These are phyloP conservation scores for Dendrobium catenatum DNA, from an alignment of 106 monocot species.

Conservation along the genomic window DNA sequence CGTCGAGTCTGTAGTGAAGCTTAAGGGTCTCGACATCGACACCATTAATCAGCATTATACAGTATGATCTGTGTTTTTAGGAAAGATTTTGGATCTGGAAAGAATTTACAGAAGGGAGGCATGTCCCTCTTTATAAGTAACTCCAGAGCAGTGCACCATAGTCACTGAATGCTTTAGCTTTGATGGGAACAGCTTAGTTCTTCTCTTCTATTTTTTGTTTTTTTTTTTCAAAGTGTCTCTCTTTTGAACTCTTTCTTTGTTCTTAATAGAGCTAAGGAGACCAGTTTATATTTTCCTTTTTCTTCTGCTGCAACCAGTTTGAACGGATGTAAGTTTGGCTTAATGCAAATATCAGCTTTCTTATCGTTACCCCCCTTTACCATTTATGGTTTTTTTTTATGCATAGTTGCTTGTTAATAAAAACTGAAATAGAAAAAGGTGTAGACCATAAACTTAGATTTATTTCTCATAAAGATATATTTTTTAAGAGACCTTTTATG, in stretches of 20 bases:
- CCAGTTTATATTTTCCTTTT: not conserved
- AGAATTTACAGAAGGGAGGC: no score
- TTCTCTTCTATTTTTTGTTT: not conserved
- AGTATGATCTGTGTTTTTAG: not conserved
- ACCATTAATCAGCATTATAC: constrained; percentile 9
- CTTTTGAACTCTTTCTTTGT: not conserved
- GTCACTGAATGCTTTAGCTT: not conserved
- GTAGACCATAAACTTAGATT: no score
- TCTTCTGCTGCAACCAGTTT: not conserved
- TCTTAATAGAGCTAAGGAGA: not conserved
- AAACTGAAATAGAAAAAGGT: no score
- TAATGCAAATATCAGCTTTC: no score
- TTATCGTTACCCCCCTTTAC: not conserved
- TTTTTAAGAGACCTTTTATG: no score
- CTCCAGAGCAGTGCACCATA: not conserved
- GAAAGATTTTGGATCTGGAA: not conserved
- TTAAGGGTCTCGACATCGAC: constrained; percentile 9
- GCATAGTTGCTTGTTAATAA: no score
- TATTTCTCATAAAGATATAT: no score
- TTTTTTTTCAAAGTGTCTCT: not conserved
- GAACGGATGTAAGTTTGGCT: no score
- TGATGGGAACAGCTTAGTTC: not conserved
- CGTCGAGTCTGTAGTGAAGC: constrained; percentile 10
- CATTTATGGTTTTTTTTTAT: not conserved
- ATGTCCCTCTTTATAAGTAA: not conserved